Percentiles rank a stretch among this genome's conserved stretches.
phyloP scores from a whole-genome alignment of 192 early-diverging fungal species.

The Gamsiella multidivaricata region DNA sequence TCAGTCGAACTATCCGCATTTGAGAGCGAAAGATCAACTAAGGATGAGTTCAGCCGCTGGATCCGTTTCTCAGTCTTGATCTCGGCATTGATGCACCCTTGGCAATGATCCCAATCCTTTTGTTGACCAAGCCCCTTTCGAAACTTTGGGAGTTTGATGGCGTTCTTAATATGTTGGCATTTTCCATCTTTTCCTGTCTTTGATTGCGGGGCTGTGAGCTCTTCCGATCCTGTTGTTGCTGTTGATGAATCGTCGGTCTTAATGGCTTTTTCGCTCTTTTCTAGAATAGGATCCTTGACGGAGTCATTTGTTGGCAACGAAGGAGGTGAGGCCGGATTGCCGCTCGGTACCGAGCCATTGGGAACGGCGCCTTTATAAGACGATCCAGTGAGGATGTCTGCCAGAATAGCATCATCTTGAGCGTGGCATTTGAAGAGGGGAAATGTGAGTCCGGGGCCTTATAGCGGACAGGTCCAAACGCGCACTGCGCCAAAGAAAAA shows the following conservation, averaged over 20 bases:
- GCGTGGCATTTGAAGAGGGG: too few species aligned
- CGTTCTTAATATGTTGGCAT: slow-evolving; percentile 38
- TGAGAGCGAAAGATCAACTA: not conserved
- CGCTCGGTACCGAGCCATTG: not conserved
- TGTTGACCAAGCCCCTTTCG: slow-evolving; percentile 3
- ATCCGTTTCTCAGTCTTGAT: slow-evolving; percentile 32
- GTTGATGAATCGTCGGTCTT: too few species aligned
- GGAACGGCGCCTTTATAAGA: not conserved
- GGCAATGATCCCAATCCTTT: slow-evolving; percentile 48
- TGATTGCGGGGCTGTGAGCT: not conserved
- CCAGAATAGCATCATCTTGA: slow-evolving; percentile 16
- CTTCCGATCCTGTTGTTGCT: not conserved
- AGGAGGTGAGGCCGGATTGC: not conserved
- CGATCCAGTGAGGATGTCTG: slow-evolving; percentile 15
- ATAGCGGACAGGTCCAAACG: not conserved
- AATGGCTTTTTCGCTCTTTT: not conserved
- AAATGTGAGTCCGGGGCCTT: not conserved
- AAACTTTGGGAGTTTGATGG: slow-evolving; percentile 19
- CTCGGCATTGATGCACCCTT: slow-evolving; percentile 23
- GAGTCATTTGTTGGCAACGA: not conserved
- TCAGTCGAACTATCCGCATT: slow-evolving; percentile 1
- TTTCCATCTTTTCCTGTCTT: slow-evolving; percentile 13
- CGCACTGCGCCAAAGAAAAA: not conserved
- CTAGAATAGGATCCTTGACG: not conserved
- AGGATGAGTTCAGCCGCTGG: slow-evolving; percentile 2